A percentile compares a stretch with the other conserved stretches of the same genome.
Conservation (phyloP, 2,329 filamentous ascomycete species). For the Dendrostoma leiphaemia region DNA sequence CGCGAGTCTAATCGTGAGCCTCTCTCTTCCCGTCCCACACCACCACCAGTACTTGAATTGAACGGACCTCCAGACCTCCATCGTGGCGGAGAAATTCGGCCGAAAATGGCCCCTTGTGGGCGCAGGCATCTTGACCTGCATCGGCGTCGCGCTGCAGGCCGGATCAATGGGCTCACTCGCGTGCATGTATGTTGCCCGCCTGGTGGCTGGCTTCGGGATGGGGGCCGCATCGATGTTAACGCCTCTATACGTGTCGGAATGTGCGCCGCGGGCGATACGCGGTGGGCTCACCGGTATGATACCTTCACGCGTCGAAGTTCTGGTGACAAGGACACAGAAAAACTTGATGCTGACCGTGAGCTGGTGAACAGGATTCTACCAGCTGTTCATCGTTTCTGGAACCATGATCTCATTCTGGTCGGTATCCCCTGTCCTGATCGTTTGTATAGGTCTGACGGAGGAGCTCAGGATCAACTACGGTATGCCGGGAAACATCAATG, state of each 20-base stretch:
- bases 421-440: no score
- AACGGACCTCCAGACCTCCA: slow-evolving; percentile 32
- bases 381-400: slow-evolving; percentile 46
- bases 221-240: slow-evolving; percentile 47
- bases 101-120: slow-evolving; percentile 54
- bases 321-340: not conserved
- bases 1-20: slow-evolving; percentile 51
- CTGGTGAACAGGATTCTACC: slow-evolving; percentile 39
- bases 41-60: slow-evolving; percentile 22
- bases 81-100: slow-evolving; percentile 53
- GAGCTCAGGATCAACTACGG: slow-evolving; percentile 55
- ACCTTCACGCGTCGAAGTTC: not conserved
- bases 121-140: slow-evolving; percentile 53
- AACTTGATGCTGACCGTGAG: slow-evolving; percentile 3
- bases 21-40: not conserved
- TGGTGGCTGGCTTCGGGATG: slow-evolving; percentile 47
- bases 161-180: slow-evolving; percentile 58
- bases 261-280: slow-evolving; percentile 48
- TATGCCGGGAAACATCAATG: slow-evolving; percentile 41
- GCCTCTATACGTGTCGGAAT: slow-evolving; percentile 47
- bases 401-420: slow-evolving; percentile 43
- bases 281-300: slow-evolving; percentile 44
- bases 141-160: slow-evolving; percentile 65
- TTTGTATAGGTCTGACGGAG: slow-evolving; percentile 38
- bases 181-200: slow-evolving; percentile 65